Percentiles rank a stretch among this genome's conserved stretches.
phyloP scores from a whole-genome alignment of 257 asterid genomes.

The Ballota nigra region DNA sequence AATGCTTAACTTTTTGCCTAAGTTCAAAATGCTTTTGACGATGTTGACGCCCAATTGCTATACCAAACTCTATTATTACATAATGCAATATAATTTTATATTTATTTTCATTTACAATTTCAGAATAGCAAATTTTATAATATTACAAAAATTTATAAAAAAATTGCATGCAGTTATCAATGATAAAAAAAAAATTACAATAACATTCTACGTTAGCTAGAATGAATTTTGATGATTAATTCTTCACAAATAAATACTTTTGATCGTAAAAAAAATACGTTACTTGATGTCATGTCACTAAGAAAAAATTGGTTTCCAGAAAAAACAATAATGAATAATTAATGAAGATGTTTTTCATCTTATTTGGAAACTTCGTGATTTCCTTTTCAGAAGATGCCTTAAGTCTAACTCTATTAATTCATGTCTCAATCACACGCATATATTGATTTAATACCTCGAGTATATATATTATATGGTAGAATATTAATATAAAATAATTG shows the following conservation, averaged over 20 bases:
- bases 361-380: conserved; percentile 10
- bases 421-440: no score
- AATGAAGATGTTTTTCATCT: not conserved
- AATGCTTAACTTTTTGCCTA: not conserved
- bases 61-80: not conserved
- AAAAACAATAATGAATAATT: not conserved
- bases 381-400: conserved; percentile 22
- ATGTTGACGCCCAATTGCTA: not conserved
- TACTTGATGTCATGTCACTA: not conserved
- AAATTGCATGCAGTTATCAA: no score
- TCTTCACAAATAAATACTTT: no score
- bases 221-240: no score
- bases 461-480: no score
- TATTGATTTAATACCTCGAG: no score
- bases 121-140: no score
- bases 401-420: no score
- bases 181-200: no score
- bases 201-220: no score
- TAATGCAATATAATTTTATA: not conserved
- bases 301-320: not conserved
- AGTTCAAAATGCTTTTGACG: conserved; percentile 8
- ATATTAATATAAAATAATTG: no score
- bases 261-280: not conserved
- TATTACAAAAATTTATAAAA: no score
- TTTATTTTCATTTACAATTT: not conserved